Evolutionary conservation across 495 filamentous ascomycete genomes (phyloP), one percentile per base, ranked within the genome.

Genomic region (Chlorociboria aeruginascens): DNA sequence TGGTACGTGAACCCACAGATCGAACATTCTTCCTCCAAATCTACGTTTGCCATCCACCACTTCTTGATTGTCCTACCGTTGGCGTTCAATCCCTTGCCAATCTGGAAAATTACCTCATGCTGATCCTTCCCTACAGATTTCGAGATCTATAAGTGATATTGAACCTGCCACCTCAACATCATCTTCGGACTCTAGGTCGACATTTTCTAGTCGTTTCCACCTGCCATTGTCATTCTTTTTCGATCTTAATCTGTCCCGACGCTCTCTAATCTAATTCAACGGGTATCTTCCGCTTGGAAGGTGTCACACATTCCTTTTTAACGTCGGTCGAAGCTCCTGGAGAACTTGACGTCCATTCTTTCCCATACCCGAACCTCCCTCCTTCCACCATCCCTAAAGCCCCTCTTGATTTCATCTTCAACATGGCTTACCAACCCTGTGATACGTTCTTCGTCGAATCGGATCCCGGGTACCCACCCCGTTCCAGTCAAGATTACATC

Each of bases 391-490:
- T 44, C 41, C n/a, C n/a, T n/a, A 10, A 46, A 42, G n/a, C 32
- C 29, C 20, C 4, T 46, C 33, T 13, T n/a, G 37, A 30, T 40
- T 51, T 48, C 46, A 41, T 46, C 46, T 53, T 66, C 75, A 82
- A 62, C 61, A 96, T 95, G 89, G 85, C 83, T 52, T 85, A 77
- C 69, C 74, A 74, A 60, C 72, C 67, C 34, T 86, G 83, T 59
- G 80, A 85, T 45, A 84, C 75, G 57, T 96, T 82, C 68, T 96
- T 98, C 63, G 82, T 94, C 52, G 92, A 97, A 64, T 76, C 75
- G 44, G 77, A 86, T 55, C 82, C 89, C 51, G 36, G 51, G 56
- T 67, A 50, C 51, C 53, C 46, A 10, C 64, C 65, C 43, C 69
- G 68, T 20, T 79, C 81, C 53, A 72, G 71, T 55, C 79, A 83